These are phyloP conservation scores for Hypoxylon lenormandii DNA, from an alignment of 495 filamentous ascomycete genomes.

Conservation along the genomic window DNA sequence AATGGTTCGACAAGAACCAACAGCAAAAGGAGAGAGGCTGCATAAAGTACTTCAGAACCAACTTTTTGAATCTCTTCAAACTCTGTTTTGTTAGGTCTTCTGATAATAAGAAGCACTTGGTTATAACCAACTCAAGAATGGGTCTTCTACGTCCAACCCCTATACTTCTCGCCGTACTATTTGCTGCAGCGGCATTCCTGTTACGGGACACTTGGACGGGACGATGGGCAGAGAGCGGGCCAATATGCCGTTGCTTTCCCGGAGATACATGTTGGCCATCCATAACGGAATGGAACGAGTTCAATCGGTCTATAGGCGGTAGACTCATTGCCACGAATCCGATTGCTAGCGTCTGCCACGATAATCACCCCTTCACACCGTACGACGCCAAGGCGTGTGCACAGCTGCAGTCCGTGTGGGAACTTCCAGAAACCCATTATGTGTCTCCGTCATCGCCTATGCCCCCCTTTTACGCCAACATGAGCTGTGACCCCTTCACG, in stretches of 20 bases:
- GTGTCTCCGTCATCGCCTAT: slow-evolving; percentile 1
- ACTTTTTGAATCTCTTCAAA: too few species aligned
- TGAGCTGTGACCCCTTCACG: slow-evolving; percentile 65
- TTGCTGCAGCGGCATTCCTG: too few species aligned
- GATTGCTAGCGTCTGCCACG: slow-evolving; percentile 60
- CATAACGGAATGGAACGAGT: slow-evolving; percentile 48
- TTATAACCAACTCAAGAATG: too few species aligned
- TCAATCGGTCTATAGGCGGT: slow-evolving; percentile 58
- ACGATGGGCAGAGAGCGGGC: too few species aligned
- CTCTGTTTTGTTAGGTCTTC: too few species aligned
- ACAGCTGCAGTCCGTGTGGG: slow-evolving; percentile 15
- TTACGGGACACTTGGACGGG: too few species aligned
- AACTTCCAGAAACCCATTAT: background rate
- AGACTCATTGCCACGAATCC: slow-evolving; percentile 61
- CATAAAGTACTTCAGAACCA: too few species aligned
- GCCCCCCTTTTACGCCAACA: slow-evolving; percentile 3
- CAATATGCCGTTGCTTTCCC: slow-evolving; percentile 28
- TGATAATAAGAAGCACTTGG: too few species aligned
- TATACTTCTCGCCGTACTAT: too few species aligned
- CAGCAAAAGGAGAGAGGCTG: too few species aligned
- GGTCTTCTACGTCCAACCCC: too few species aligned
- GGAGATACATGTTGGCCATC: slow-evolving; percentile 49
- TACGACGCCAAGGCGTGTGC: slow-evolving; percentile 27
- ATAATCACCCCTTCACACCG: background rate
- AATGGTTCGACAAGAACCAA: too few species aligned